These are phyloP conservation scores for Fusarium agapanthi DNA, from an alignment of 2,329 filamentous ascomycete species.

Conservation along the genomic window DNA sequence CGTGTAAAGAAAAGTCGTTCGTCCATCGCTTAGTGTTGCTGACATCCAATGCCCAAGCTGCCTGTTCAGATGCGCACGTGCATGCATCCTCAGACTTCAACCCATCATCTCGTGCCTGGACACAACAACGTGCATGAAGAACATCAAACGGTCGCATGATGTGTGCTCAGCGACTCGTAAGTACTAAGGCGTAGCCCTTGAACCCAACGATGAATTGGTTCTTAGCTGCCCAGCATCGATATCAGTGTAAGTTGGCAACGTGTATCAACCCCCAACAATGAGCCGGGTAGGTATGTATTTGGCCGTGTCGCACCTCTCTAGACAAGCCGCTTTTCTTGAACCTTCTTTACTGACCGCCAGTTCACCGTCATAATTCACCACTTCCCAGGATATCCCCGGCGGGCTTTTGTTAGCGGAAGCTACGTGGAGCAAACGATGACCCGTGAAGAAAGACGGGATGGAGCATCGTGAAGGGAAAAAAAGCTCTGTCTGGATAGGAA, in stretches of 20 bases:
- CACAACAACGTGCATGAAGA: conserved; percentile 10
- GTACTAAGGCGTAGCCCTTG: conserved; percentile 31
- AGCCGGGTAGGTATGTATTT: conserved; percentile 20
- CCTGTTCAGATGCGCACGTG: conserved; percentile 1
- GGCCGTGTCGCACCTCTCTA: conserved; percentile 14
- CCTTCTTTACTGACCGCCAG: conserved; percentile 56
- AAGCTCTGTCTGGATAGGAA: neutral
- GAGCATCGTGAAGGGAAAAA: conserved; percentile 22
- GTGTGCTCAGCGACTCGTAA: conserved; percentile 6
- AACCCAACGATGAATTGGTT: conserved; percentile 4
- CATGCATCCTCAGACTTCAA: conserved; percentile 11
- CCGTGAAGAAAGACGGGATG: conserved; percentile 12
- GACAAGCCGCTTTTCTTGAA: conserved; percentile 23
- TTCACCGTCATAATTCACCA: conserved; percentile 47
- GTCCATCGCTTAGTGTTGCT: neutral
- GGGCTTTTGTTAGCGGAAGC: conserved; percentile 26
- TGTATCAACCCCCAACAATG: conserved; percentile 7
- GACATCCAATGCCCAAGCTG: conserved; percentile 1
- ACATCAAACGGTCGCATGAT: conserved; percentile 29
- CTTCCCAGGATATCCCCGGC: conserved; percentile 38
- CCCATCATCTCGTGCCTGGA: neutral
- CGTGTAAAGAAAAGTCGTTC: neutral
- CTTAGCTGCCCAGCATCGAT: neutral
- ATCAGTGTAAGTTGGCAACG: conserved; percentile 17
- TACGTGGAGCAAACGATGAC: conserved; percentile 35